Evolutionary conservation across 1,284 basidiomycete genomes (phyloP).

Genomic region (Schizophyllum amplum): DNA sequence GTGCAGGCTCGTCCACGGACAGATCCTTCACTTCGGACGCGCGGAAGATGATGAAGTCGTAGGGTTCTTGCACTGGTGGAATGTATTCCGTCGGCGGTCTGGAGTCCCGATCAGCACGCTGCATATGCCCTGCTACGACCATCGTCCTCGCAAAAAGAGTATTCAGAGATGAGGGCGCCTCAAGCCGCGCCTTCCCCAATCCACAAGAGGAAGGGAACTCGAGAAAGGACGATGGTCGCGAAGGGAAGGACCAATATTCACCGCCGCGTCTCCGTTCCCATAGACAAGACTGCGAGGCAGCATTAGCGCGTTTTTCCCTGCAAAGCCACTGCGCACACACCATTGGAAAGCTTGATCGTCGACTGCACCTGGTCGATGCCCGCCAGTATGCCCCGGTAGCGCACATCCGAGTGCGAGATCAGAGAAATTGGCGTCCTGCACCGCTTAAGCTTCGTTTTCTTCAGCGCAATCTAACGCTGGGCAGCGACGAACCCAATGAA

Average conservation of each 20-base stretch:
- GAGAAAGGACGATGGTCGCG: background rate
- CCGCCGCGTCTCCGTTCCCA: conserved; percentile 83
- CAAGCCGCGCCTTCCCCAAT: background rate
- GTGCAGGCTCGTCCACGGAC: conserved; percentile 59
- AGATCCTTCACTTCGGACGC: conserved; percentile 78
- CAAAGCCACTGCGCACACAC: conserved; percentile 29
- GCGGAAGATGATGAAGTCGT: conserved; percentile 77
- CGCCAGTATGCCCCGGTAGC: conserved; percentile 81
- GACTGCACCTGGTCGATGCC: conserved; percentile 79
- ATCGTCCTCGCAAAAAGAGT: background rate
- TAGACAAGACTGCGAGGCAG: conserved; percentile 64
- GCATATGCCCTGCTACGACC: background rate
- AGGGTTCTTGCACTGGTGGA: conserved; percentile 69
- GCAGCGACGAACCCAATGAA: conserved; percentile 8
- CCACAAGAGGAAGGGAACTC: background rate
- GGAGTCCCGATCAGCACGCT: conserved; percentile 2
- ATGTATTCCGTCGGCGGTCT: conserved; percentile 69
- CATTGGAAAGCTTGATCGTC: conserved; percentile 83
- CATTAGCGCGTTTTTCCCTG: conserved; percentile 5
- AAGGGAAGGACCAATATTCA: conserved; percentile 31
- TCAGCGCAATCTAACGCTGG: background rate
- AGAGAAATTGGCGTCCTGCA: conserved; percentile 83
- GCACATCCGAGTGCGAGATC: conserved; percentile 85
- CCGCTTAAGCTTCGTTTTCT: background rate
- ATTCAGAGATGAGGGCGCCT: background rate